Evolutionary conservation across 129 eudicot genomes (phyloP).

Genomic region (Pulicaria dysenterica): DNA sequence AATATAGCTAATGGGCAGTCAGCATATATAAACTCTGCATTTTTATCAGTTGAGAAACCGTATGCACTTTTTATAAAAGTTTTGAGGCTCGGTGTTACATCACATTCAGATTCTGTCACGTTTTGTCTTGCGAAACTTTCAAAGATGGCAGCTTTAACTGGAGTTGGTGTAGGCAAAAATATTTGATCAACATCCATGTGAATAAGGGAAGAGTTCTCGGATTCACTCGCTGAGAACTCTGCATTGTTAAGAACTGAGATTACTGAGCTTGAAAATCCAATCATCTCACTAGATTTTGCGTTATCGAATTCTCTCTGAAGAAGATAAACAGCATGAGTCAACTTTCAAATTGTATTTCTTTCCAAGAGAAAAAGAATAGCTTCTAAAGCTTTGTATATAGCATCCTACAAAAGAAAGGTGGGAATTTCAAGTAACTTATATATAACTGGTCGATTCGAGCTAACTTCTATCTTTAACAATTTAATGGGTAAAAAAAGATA

Average conservation of each 20-base stretch:
- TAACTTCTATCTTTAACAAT: too few species aligned
- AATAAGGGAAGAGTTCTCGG: constrained; percentile 48
- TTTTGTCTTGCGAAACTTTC: constrained; percentile 97
- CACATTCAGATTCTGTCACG: constrained; percentile 71
- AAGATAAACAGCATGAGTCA: constrained; percentile 7
- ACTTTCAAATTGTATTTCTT: neutral
- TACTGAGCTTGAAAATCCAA: constrained; percentile 70
- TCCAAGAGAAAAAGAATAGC: too few species aligned
- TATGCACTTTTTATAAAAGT: constrained; percentile 52
- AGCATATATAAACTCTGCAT: constrained; percentile 63
- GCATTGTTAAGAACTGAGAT: constrained; percentile 63
- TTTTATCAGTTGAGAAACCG: constrained; percentile 56
- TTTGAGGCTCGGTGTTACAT: constrained; percentile 63
- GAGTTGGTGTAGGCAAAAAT: constrained; percentile 80
- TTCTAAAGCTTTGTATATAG: too few species aligned
- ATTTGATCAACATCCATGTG: constrained; percentile 95
- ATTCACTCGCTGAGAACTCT: constrained; percentile 64
- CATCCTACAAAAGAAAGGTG: too few species aligned
- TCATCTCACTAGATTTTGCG: constrained; percentile 51
- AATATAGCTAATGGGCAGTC: constrained; percentile 79
- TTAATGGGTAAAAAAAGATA: too few species aligned
- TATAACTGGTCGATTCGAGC: too few species aligned
- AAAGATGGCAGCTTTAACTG: constrained; percentile 85
- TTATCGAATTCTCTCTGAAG: constrained; percentile 61
- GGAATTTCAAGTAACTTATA: too few species aligned